Evolutionary conservation across 148 eudicot genomes (phyloP), one percentile per base, ranked within the genome.

Genomic region (Gaultheria prostrata): DNA sequence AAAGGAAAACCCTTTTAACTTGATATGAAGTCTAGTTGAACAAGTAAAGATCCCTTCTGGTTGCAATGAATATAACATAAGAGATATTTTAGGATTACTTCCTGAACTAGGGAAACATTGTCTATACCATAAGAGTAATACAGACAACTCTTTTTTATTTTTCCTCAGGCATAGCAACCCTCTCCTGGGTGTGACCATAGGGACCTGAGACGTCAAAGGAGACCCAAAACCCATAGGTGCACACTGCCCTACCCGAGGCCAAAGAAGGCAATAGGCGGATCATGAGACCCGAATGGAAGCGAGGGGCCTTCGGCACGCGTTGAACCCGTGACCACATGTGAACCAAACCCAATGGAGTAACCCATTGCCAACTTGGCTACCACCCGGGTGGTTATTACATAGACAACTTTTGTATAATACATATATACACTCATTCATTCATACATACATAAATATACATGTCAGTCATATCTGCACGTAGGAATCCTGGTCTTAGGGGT

Each of bases 21-120:
- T 24, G 7, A 71, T 35, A 14, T 71, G 4, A 15, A 33, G 84
- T 53, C 77, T 10, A 77, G 80, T 85, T 82, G 45, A 85, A 76
- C 73, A 85, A 76, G 84, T 65, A 48, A 76, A 85, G 61, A n/a
- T 65, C 79, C 73, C n/a, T 69, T 85, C 72, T 51, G 69, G 82
- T n/a, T 48, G 26, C 70, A 53, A 24, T 75, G 17, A 45, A 9
- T 65, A 4, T 65, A 26, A 11, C 7, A 32, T 26, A 65, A 32
- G 2, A 26, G 33, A 65, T 28, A 3, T 43, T 4, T 79, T 39
- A 20, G 70, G 71, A 11, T 35, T 45, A 57, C 82, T 79, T 79
- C 21, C 26, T 78, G 26, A 33, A 54, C 45, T 30, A 10, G 65
- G 59, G 21, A 78, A 50, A 54, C 76, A 43, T 74, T 74, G 78